Base-by-base conservation (phyloP, 768 basidiomycete species). In the Xerocomellus amylosporus region DNA sequence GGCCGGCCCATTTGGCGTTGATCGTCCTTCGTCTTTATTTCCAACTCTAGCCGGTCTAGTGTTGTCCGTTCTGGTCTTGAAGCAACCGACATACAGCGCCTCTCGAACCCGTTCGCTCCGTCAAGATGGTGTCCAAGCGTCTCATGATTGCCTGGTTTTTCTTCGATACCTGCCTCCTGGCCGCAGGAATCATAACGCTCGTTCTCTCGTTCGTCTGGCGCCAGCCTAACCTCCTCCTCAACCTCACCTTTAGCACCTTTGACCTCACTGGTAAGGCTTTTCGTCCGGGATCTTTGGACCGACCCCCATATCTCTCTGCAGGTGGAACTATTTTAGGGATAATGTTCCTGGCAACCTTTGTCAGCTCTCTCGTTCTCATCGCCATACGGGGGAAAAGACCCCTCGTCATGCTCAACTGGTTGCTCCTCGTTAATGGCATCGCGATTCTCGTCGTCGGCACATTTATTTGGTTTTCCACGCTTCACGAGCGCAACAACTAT, bases 401-500 rank as follows among this genome's bases (percentile, higher is more conserved):
- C 41, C 82, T 96, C 37, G 81, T 87, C 58, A 68, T 88, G 37
- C 82, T 93, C 62, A 93, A 93, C 72, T 91, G 86, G 75, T 62
- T 77, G 26, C 83, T 94, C 49, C 69, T 94, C 34, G 52, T 77
- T 38, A 86, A 93, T 62, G 79, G 79, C 8, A 60, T 88, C 41
- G 76, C 78, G 24, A 79, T 87, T 39, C 71, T 87, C 46, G 63
- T 84, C 49, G 72, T 90, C 26, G 92, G 89, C 55, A 81, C 85
- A 20, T 79, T 82, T 59, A 74, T 95, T 47, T 96, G 93, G 93
- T 83, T 88, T 72, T 90, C 74, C 66, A 91, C 92, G 6, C 77
- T 95, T 17, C 71, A 79, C 51, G 86, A 92, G 67, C 82, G 86
- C 26, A 71, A 73, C 41, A 83, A 89, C 61, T 95, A 86, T 72